A percentile compares a stretch with the other conserved stretches of the same genome.
phyloP scores from a whole-genome alignment of 768 basidiomycete species.

The Rhodotorula babjevae region DNA sequence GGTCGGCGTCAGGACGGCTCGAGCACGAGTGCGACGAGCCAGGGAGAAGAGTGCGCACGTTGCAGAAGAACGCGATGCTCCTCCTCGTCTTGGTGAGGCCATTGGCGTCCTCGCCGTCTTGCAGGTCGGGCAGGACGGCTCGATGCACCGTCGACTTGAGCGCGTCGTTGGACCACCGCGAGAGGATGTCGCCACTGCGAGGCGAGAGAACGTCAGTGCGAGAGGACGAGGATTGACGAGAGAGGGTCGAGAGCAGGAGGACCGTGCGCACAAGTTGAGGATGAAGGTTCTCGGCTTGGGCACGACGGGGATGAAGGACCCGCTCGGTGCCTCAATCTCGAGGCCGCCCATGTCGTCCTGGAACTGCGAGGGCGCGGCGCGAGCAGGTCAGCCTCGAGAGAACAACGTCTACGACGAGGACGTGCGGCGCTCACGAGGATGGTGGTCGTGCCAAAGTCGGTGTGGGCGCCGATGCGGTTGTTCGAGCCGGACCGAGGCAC shows the following conservation, averaged over 20 bases:
- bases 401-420: too few relatives aligned
- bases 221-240: too few relatives aligned
- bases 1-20: too few relatives aligned
- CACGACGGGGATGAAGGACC: slow-evolving; percentile 43
- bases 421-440: slow-evolving; percentile 45
- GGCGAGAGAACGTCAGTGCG: slow-evolving; percentile 53
- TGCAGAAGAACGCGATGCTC: slow-evolving; percentile 30
- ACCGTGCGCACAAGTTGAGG: slow-evolving; percentile 40
- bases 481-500: slow-evolving; percentile 47
- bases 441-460: slow-evolving; percentile 57
- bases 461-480: slow-evolving; percentile 51
- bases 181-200: slow-evolving; percentile 40
- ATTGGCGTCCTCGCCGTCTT: neutral
- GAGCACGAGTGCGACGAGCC: neutral
- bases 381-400: neutral
- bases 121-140: slow-evolving; percentile 48
- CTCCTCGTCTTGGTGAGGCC: slow-evolving; percentile 14
- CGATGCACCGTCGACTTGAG: slow-evolving; percentile 46
- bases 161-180: slow-evolving; percentile 44
- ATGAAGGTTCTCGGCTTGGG: slow-evolving; percentile 46
- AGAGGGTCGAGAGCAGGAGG: slow-evolving; percentile 39
- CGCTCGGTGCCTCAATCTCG: slow-evolving; percentile 59
- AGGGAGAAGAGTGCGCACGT: slow-evolving; percentile 5
- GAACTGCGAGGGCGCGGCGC: slow-evolving; percentile 40
- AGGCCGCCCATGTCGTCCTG: slow-evolving; percentile 62